Evolutionary conservation across 2,329 filamentous ascomycete genomes (phyloP), one percentile per base, ranked within the genome.

Genomic region (Aphanocladium album): DNA sequence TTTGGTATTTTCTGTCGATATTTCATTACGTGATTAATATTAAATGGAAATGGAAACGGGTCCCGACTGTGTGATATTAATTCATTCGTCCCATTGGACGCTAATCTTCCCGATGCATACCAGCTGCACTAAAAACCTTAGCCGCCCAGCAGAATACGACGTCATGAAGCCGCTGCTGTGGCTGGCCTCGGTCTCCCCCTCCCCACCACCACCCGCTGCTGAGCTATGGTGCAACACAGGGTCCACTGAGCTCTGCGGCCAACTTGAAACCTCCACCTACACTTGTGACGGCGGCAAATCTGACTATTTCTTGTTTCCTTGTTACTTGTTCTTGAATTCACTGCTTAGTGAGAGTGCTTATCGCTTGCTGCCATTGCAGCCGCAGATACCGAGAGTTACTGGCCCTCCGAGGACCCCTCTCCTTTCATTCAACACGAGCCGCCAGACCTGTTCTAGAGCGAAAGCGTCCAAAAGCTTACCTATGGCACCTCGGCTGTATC

Each of bases 21-120:
- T 51, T 57, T 55, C 33, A 41, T 6, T 54, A 50, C 56, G 62
- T 61, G 63, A 63, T 62, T 51, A 45, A 43, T 57, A 49, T 35
- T 19, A 21, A 33, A 33, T 27, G 11, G 27, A n/a, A 51, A 50
- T 9, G 30, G 30, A 33, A 7, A 21, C 1, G n/a, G 12, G 2
- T 8, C 23, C 6, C 16, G 19, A 4, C 2, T 1, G 47, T n/a
- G 25, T 19, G 19, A 33, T 35, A 14, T 11, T 11, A 21, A 35
- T 6, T 35, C 17, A 11, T 35, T 5, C 12, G 4, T 12, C 5
- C 17, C 25, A 21, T 39, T 17, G n/a, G 47, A 35, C 27, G 47
- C 47, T 51, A 51, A 51, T 19, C 27, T 19, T 6, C 14, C 16
- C 6, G 17, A 30, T 49, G 43, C 54, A 50, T 41, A 30, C 19